Evolutionary conservation across 495 filamentous ascomycete species (phyloP), one percentile per base, ranked within the genome.

Genomic region (Penicillium lagena): DNA sequence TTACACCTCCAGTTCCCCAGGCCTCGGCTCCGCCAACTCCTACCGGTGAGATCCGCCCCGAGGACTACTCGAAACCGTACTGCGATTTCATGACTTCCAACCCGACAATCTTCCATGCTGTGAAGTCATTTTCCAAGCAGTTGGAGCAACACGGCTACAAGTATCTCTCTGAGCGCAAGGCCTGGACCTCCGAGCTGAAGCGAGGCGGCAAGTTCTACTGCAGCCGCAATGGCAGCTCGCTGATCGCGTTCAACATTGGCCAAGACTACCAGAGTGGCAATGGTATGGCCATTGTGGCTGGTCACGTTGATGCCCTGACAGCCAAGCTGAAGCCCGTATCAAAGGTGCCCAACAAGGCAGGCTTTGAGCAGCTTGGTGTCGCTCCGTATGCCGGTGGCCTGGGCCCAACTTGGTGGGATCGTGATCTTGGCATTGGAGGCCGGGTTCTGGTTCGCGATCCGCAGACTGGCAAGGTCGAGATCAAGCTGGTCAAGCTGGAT

Each of bases 351-450:
- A 84, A 70, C 39, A 87, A 83, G 56, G 81, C 85, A 15, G 91
- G 91, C 29, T 98, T 88, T 63, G 52, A 82, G n/a, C 89, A 96
- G 68, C 74, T 98, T 4, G 91, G 85, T 6, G 85, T 98, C 29
- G 93, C 93, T 4, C 93, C 87, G 0, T 98, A 96, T 59, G 93
- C 89, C 9, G 90, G 93, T 30, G 88, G 70, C 14, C 64, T 96
- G 42, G 89, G 90, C 51, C 69, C 67, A 42, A 95, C 90, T 2
- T 95, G 90, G 90, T 95, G 87, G 89, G 90, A 95, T 68, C 76
- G 91, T 12, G 93, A 98, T 67, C 76, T 98, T 34, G 83, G 85
- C 39, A 83, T 96, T 51, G 93, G 88, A 39, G 93, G 93, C 9
- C 76, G 87, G 34, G 90, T 98, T 7, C 71, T 96, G 30, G 82